These are phyloP conservation scores for Trichophyton verrucosum DNA, from an alignment of 2,329 filamentous ascomycete species.

Conservation along the genomic window DNA sequence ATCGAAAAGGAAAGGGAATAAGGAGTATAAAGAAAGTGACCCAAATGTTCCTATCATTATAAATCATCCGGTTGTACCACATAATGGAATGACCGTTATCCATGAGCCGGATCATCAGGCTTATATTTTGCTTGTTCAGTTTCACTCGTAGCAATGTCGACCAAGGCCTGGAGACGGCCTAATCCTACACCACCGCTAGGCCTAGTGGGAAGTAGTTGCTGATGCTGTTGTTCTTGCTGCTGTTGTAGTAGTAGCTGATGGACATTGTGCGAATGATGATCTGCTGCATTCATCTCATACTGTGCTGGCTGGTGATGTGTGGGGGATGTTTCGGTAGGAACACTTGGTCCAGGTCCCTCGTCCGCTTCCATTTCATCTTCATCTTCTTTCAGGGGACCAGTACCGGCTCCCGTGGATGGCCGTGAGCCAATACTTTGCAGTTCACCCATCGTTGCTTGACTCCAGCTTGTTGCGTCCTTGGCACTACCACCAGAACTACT, in stretches of 20 bases:
- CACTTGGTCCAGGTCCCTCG: neutral
- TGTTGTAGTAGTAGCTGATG: too few relatives aligned
- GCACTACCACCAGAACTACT: slow-evolving; percentile 9
- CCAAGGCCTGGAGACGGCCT: slow-evolving; percentile 39
- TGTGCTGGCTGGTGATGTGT: neutral
- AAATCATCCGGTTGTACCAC: neutral
- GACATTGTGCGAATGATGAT: too few relatives aligned
- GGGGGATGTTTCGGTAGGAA: neutral
- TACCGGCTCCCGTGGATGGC: slow-evolving; percentile 11
- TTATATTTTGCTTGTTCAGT: neutral
- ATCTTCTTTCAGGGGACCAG: neutral
- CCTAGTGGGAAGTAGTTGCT: slow-evolving; percentile 15
- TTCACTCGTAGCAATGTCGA: slow-evolving; percentile 38
- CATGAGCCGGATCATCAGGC: neutral
- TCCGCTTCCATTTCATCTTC: neutral
- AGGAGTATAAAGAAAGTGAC: neutral
- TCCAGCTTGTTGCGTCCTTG: slow-evolving; percentile 31
- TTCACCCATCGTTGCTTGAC: slow-evolving; percentile 34
- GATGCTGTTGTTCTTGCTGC: slow-evolving; percentile 12
- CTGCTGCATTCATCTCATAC: neutral
- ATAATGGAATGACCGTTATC: neutral
- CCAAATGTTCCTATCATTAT: neutral
- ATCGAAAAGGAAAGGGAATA: neutral
- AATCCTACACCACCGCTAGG: slow-evolving; percentile 26
- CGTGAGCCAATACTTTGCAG: slow-evolving; percentile 28